Conservation (phyloP, 768 basidiomycete genomes). For the Piloderma croceum region DNA sequence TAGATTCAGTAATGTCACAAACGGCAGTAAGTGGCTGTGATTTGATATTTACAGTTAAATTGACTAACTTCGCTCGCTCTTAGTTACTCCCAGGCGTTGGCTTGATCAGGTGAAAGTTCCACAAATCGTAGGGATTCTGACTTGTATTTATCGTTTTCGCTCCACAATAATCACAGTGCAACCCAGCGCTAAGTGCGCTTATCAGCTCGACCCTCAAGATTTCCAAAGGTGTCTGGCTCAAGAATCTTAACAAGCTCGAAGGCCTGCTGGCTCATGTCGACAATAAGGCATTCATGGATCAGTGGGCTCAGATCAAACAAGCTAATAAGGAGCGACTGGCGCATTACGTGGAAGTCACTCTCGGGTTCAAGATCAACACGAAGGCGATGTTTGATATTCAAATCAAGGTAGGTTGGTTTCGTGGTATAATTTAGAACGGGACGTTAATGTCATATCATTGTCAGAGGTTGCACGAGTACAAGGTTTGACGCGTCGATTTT, state of each 20-base stretch:
- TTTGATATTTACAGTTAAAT: background rate
- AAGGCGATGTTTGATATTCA: conserved; percentile 88
- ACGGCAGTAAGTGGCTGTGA: conserved; percentile 58
- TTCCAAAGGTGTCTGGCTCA: conserved; percentile 77
- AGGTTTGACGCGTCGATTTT: conserved; percentile 37
- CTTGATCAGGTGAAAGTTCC: conserved; percentile 70
- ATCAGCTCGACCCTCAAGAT: conserved; percentile 78
- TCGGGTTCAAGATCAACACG: conserved; percentile 70
- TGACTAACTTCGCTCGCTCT: background rate
- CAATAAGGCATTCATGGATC: conserved; percentile 65
- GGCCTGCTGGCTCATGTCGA: conserved; percentile 70
- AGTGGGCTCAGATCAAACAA: conserved; percentile 83
- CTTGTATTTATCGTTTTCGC: conserved; percentile 11
- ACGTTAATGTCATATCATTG: conserved; percentile 18
- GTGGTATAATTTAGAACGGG: background rate
- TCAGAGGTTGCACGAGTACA: conserved; percentile 89
- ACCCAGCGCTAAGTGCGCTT: conserved; percentile 78
- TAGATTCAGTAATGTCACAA: conserved; percentile 86
- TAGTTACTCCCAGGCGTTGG: conserved; percentile 91
- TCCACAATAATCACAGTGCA: too few relatives aligned
- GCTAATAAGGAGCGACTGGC: conserved; percentile 89
- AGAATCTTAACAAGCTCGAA: conserved; percentile 72
- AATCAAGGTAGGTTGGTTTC: conserved; percentile 52
- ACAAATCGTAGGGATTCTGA: conserved; percentile 21
- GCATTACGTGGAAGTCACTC: conserved; percentile 60